These are phyloP conservation scores for Lumnitzera racemosa DNA, from an alignment of 345 rosid species.

Conservation along the genomic window DNA sequence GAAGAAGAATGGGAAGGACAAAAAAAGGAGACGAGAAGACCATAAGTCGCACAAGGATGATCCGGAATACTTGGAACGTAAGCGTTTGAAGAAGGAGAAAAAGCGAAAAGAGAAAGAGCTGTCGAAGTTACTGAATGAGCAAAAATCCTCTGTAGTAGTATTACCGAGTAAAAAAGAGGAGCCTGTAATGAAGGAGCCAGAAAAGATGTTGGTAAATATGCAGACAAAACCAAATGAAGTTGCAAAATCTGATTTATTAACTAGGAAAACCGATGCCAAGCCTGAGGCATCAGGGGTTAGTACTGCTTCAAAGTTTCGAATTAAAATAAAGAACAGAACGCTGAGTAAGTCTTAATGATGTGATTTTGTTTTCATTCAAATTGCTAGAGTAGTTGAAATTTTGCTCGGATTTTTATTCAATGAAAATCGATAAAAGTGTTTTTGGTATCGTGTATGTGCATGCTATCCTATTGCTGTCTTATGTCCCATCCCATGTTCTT, in stretches of 20 bases:
- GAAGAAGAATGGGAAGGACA: slow-evolving; percentile 42
- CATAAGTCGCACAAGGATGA: slow-evolving; percentile 27
- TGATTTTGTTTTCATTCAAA: not conserved
- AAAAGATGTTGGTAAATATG: slow-evolving; percentile 10
- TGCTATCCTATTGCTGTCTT: too few species aligned
- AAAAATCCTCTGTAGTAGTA: slow-evolving; percentile 22
- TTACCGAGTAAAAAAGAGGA: slow-evolving; percentile 4
- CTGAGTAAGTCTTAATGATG: slow-evolving; percentile 24
- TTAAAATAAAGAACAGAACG: slow-evolving; percentile 63
- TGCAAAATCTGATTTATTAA: slow-evolving; percentile 21
- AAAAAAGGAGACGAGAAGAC: slow-evolving; percentile 58
- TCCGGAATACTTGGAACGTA: slow-evolving; percentile 64
- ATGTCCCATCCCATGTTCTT: too few species aligned
- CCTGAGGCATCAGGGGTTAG: slow-evolving; percentile 38
- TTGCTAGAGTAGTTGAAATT: not conserved
- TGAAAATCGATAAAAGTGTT: too few species aligned
- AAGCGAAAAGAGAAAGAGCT: slow-evolving; percentile 72
- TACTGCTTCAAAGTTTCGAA: slow-evolving; percentile 50
- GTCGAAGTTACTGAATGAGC: slow-evolving; percentile 42
- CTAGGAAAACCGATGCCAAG: slow-evolving; percentile 32
- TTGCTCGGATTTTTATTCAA: too few species aligned
- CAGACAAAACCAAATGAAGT: slow-evolving; percentile 37
- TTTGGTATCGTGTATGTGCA: too few species aligned
- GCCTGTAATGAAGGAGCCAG: slow-evolving; percentile 9
- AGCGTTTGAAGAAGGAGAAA: slow-evolving; percentile 82